phyloP scores from a whole-genome alignment of 1,284 basidiomycete species.

The Ceratorhiza oryzae-sativae region DNA sequence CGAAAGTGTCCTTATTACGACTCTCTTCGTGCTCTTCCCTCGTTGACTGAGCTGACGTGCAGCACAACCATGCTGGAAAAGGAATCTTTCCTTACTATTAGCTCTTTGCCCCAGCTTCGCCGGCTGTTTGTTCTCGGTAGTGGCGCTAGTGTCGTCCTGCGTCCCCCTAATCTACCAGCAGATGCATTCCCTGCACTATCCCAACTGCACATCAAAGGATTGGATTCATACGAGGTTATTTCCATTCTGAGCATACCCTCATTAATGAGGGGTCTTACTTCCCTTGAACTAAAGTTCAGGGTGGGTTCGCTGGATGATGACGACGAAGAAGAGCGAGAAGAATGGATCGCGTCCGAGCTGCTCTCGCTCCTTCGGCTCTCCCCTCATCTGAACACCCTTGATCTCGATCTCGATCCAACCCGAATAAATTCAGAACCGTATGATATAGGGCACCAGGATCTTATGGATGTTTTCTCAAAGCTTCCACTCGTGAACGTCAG shows the following conservation, averaged over 20 bases:
- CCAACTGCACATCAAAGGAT: conserved; percentile 4
- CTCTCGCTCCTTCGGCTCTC: neutral
- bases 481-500: conserved; percentile 17
- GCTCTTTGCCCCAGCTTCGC: neutral
- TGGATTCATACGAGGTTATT: conserved; percentile 18
- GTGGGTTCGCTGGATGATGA: conserved; percentile 1
- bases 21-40: neutral
- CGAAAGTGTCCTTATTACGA: conserved; percentile 18
- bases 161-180: neutral
- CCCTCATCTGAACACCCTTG: neutral
- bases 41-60: conserved; percentile 10
- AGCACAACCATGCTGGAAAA: conserved; percentile 5
- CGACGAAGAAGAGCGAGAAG: conserved; percentile 17
- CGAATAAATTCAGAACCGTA: neutral
- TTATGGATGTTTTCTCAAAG: conserved; percentile 33
- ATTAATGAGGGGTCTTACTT: neutral
- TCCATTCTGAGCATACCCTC: conserved; percentile 2
- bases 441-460: conserved; percentile 27
- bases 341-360: conserved; percentile 5
- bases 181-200: conserved; percentile 1
- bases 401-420: conserved; percentile 15
- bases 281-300: conserved; percentile 4
- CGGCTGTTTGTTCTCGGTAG: neutral
- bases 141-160: neutral
- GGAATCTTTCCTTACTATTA: neutral